Percentiles rank a stretch among this genome's conserved stretches.
phyloP scores from a whole-genome alignment of 1,139 yeast genomes.

The Candida neerlandica region DNA sequence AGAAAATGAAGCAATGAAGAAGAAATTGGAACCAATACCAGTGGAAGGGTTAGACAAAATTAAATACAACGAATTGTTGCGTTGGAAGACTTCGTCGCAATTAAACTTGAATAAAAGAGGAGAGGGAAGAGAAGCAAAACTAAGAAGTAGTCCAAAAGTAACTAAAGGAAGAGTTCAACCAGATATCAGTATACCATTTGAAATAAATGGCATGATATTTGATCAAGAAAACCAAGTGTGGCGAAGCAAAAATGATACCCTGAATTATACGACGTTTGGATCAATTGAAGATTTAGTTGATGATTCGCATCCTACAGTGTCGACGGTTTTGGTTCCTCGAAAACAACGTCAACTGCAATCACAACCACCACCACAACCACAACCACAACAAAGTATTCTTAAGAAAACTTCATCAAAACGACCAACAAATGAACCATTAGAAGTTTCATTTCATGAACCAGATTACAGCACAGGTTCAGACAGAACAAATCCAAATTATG shows the following conservation, averaged over 20 bases:
- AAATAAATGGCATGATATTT: slow-evolving; percentile 43
- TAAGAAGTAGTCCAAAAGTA: slow-evolving; percentile 12
- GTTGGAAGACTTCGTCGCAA: slow-evolving; percentile 45
- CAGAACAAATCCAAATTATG: slow-evolving; percentile 19
- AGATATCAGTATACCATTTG: slow-evolving; percentile 35
- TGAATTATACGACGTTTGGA: slow-evolving; percentile 30
- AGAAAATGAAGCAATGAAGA: slow-evolving; percentile 16
- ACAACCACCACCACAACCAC: slow-evolving; percentile 1
- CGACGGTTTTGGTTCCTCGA: not conserved
- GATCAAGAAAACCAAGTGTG: slow-evolving; percentile 41
- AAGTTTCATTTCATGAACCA: slow-evolving; percentile 46
- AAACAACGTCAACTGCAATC: not conserved
- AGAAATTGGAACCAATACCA: not conserved
- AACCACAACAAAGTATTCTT: slow-evolving; percentile 17
- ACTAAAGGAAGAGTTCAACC: slow-evolving; percentile 38
- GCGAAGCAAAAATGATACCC: slow-evolving; percentile 31
- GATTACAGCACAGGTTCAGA: slow-evolving; percentile 6
- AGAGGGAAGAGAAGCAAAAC: not conserved
- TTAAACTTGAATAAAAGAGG: slow-evolving; percentile 20
- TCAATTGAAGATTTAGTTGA: slow-evolving; percentile 47
- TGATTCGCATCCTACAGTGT: slow-evolving; percentile 5
- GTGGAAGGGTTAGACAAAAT: too few species aligned
- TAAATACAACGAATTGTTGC: slow-evolving; percentile 18
- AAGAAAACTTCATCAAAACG: slow-evolving; percentile 12
- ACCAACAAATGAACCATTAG: slow-evolving; percentile 20